phyloP scores from a whole-genome alignment of 1,139 yeast genomes.

The Yamadazyma triangularis region DNA sequence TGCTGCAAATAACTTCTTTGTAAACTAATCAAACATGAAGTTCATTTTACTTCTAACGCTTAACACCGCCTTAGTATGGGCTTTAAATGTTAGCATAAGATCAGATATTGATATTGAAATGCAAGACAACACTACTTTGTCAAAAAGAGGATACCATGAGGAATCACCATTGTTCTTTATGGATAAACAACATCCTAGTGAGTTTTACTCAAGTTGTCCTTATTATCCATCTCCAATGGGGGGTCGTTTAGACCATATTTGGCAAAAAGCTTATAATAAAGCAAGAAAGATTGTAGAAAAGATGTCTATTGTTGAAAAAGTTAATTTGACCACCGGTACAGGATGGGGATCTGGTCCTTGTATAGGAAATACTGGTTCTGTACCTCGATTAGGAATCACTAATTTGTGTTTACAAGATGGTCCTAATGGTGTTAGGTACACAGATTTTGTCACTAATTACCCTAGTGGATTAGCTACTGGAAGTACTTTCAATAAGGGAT shows the following conservation, averaged over 20 bases:
- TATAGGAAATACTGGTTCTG: constrained; percentile 59
- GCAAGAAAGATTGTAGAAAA: constrained; percentile 50
- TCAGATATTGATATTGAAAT: constrained; percentile 2
- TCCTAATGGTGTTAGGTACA: constrained; percentile 56
- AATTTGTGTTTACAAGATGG: constrained; percentile 64
- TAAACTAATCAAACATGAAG: too few relatives aligned
- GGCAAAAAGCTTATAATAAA: constrained; percentile 55
- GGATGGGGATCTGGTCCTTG: constrained; percentile 66
- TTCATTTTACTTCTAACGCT: too few relatives aligned
- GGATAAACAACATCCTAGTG: constrained; percentile 25
- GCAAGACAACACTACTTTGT: constrained; percentile 9
- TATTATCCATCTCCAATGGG: constrained; percentile 33
- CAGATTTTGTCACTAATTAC: constrained; percentile 54
- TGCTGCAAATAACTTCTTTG: too few relatives aligned
- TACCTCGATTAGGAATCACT: constrained; percentile 53
- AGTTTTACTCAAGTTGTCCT: constrained; percentile 23
- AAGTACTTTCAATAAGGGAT: constrained; percentile 51
- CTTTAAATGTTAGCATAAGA: too few relatives aligned
- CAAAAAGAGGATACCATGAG: constrained; percentile 32
- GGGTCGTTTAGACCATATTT: constrained; percentile 40
- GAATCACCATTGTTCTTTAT: constrained; percentile 26
- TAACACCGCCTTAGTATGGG: too few relatives aligned
- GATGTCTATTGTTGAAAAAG: constrained; percentile 56
- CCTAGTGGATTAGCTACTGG: constrained; percentile 62
- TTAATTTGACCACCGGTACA: constrained; percentile 61